Evolutionary conservation across 768 basidiomycete genomes (phyloP).

Genomic region (Hebeloma cylindrosporum): DNA sequence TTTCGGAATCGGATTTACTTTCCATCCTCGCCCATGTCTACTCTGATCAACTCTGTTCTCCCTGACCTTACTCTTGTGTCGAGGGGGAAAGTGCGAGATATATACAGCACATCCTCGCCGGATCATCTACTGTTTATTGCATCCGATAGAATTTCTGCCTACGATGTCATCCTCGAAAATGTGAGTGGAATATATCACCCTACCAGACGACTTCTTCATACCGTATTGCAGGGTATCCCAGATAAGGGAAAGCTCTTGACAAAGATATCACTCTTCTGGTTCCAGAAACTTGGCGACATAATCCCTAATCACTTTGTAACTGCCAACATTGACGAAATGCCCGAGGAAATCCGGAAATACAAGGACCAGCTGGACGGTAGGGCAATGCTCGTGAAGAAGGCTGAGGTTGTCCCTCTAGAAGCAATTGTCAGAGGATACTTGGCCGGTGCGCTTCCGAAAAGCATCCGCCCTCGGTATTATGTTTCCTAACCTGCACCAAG

Average conservation of each 20-base stretch:
- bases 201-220: neutral
- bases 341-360: slow-evolving; percentile 72
- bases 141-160: slow-evolving; percentile 94
- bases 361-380: slow-evolving; percentile 77
- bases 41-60: slow-evolving; percentile 56
- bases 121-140: slow-evolving; percentile 89
- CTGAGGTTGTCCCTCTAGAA: slow-evolving; percentile 87
- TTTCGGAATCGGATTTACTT: neutral
- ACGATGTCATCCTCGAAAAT: slow-evolving; percentile 92
- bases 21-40: slow-evolving; percentile 20
- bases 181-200: slow-evolving; percentile 46
- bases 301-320: slow-evolving; percentile 92
- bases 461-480: neutral
- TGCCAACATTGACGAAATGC: slow-evolving; percentile 77
- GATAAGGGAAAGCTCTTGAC: slow-evolving; percentile 91
- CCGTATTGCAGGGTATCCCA: slow-evolving; percentile 77
- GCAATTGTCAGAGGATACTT: slow-evolving; percentile 96
- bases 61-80: slow-evolving; percentile 71
- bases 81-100: slow-evolving; percentile 94
- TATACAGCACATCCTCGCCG: slow-evolving; percentile 75
- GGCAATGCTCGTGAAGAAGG: slow-evolving; percentile 88
- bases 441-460: slow-evolving; percentile 57
- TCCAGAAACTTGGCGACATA: slow-evolving; percentile 72
- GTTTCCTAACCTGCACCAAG: slow-evolving; percentile 39
- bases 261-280: slow-evolving; percentile 94